These are phyloP conservation scores for Wallacemonas sp. DNA, from an alignment of 208 protist genomes.

Conservation along the genomic window DNA sequence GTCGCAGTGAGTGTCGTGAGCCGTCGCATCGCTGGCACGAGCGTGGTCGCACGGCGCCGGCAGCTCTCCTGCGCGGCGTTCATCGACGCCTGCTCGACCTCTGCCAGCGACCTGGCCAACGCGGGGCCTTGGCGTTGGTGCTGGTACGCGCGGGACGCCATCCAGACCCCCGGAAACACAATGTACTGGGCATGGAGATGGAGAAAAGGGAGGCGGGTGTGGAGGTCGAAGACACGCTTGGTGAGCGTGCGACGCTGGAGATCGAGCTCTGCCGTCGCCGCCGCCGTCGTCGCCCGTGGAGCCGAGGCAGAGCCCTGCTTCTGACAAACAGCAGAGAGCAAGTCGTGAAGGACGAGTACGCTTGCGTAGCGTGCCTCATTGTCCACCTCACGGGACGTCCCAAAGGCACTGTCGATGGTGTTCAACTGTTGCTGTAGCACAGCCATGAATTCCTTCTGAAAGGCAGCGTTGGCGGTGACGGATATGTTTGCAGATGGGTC, in stretches of 20 bases:
- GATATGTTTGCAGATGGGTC: slow-evolving; percentile 19
- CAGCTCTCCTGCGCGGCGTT: slow-evolving; percentile 33
- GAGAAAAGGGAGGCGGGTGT: slow-evolving; percentile 4
- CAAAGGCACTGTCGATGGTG: slow-evolving; percentile 21
- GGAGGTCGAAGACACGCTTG: slow-evolving; percentile 19
- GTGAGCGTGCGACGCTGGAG: slow-evolving; percentile 3
- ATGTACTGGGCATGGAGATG: not conserved
- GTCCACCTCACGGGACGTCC: slow-evolving; percentile 40
- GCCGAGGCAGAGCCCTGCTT: not conserved
- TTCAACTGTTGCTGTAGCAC: slow-evolving; percentile 32
- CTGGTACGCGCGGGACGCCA: not conserved
- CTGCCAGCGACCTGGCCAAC: not conserved
- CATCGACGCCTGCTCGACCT: not conserved
- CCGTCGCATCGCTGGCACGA: slow-evolving; percentile 19
- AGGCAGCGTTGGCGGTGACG: slow-evolving; percentile 43
- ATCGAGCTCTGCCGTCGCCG: slow-evolving; percentile 2
- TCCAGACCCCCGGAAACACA: slow-evolving; percentile 33
- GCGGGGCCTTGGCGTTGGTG: not conserved
- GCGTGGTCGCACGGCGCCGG: slow-evolving; percentile 18
- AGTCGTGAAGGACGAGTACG: slow-evolving; percentile 68
- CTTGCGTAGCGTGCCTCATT: slow-evolving; percentile 3
- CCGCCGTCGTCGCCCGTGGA: not conserved
- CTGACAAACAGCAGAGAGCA: slow-evolving; percentile 37
- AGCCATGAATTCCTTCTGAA: slow-evolving; percentile 63
- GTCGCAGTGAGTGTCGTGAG: slow-evolving; percentile 35